Percentiles rank a stretch among this genome's conserved stretches.
Conservation (phyloP, 1,139 yeast species). For the Blastobotrys apis region DNA sequence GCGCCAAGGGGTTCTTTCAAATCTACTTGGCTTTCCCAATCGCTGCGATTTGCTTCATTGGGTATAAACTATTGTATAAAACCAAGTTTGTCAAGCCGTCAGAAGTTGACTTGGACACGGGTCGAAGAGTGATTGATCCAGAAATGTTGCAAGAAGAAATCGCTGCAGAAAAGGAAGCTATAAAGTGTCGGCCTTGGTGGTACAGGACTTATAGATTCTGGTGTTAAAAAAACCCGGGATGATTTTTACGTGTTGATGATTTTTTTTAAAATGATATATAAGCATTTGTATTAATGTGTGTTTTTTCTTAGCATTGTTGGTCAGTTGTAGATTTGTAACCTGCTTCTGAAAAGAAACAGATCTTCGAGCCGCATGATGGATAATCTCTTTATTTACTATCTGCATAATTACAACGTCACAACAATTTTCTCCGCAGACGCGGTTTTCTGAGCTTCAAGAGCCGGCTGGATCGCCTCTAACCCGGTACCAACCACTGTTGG, state of each 20-base stretch:
- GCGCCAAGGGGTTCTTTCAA: slow-evolving; percentile 46
- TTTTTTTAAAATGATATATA: too few species aligned
- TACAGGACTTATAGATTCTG: slow-evolving; percentile 37
- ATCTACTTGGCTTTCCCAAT: slow-evolving; percentile 53
- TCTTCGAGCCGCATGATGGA: too few species aligned
- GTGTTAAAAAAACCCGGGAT: slow-evolving; percentile 7
- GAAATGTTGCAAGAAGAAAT: slow-evolving; percentile 49
- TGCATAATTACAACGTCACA: slow-evolving; percentile 4
- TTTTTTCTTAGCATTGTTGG: too few species aligned
- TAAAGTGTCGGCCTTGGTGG: slow-evolving; percentile 36
- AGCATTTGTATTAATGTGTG: too few species aligned
- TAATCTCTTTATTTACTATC: too few species aligned
- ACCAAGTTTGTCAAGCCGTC: slow-evolving; percentile 39
- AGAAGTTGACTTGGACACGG: slow-evolving; percentile 46
- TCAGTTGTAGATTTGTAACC: too few species aligned
- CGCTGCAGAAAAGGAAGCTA: slow-evolving; percentile 41
- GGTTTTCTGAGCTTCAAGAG: slow-evolving; percentile 1
- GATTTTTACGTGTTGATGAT: too few species aligned
- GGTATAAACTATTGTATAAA: slow-evolving; percentile 47
- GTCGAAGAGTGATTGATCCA: slow-evolving; percentile 52
- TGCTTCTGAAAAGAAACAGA: too few species aligned
- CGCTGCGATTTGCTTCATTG: slow-evolving; percentile 45
- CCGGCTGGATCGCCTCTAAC: not conserved
- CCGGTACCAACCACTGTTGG: slow-evolving; percentile 5
- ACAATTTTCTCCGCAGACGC: slow-evolving; percentile 6